phyloP scores from a whole-genome alignment of 257 asterid genomes.

The Verbena officinalis region DNA sequence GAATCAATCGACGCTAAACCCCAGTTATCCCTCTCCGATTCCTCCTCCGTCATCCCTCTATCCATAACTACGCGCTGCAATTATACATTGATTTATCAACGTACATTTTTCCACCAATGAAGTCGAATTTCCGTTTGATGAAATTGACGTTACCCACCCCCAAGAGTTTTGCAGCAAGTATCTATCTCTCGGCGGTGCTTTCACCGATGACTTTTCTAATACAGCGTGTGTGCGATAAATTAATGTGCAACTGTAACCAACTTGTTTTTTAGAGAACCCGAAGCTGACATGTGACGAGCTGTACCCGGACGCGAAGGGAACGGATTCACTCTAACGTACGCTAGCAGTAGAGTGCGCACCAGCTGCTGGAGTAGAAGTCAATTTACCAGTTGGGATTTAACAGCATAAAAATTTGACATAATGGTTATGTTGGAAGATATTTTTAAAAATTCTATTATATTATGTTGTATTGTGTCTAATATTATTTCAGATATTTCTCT shows the following conservation, averaged over 20 bases:
- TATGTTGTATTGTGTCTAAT: too few relatives aligned
- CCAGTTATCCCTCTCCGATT: slow-evolving; percentile 83
- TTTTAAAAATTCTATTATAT: too few relatives aligned
- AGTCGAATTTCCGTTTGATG: neutral
- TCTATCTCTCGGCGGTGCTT: too few relatives aligned
- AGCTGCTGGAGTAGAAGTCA: too few relatives aligned
- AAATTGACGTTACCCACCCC: slow-evolving; percentile 18
- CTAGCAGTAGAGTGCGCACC: slow-evolving; percentile 32
- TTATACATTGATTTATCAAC: slow-evolving; percentile 37
- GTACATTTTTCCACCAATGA: neutral
- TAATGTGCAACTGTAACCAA: slow-evolving; percentile 34
- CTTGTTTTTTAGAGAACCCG: slow-evolving; percentile 5
- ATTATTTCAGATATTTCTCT: too few relatives aligned
- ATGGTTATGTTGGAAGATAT: too few relatives aligned
- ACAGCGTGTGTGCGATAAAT: slow-evolving; percentile 24
- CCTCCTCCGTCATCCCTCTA: slow-evolving; percentile 65
- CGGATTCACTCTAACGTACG: slow-evolving; percentile 33
- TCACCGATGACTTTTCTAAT: neutral
- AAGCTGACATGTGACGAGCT: neutral
- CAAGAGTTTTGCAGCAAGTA: neutral
- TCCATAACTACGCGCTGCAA: slow-evolving; percentile 16
- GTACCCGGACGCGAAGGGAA: too few relatives aligned
- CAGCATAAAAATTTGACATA: too few relatives aligned
- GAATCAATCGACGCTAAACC: slow-evolving; percentile 86
- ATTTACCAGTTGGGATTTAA: too few relatives aligned